Conservation (phyloP, 2,329 filamentous ascomycete genomes). For the Acarospora socialis region DNA sequence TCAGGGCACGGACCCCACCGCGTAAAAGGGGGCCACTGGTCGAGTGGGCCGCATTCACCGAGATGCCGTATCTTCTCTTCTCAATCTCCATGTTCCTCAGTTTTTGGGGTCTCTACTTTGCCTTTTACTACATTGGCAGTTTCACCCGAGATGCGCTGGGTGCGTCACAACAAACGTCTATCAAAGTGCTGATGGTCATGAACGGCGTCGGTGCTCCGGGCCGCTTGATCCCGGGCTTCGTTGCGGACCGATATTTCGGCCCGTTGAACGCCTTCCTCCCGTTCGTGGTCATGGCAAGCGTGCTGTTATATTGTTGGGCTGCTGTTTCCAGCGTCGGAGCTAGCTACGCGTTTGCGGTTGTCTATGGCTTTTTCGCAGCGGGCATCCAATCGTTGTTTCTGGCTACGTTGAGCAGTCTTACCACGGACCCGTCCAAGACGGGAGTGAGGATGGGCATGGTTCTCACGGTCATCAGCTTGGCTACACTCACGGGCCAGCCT, state of each 20-base stretch:
- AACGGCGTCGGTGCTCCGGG: conserved; percentile 49
- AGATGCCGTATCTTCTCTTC: conserved; percentile 32
- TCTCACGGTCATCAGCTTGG: conserved; percentile 10
- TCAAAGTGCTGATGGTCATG: conserved; percentile 49
- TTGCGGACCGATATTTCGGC: conserved; percentile 44
- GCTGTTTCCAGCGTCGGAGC: conserved; percentile 35
- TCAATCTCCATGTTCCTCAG: conserved; percentile 29
- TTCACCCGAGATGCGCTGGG: conserved; percentile 27
- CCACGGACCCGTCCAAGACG: conserved; percentile 6
- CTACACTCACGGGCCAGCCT: conserved; percentile 10
- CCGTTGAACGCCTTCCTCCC: conserved; percentile 48
- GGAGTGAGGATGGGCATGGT: conserved; percentile 12
- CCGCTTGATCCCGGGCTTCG: conserved; percentile 41
- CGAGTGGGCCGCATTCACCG: conserved; percentile 38
- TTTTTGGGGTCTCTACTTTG: conserved; percentile 41
- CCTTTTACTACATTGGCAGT: conserved; percentile 34
- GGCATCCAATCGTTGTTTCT: conserved; percentile 11
- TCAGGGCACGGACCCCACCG: conserved; percentile 36
- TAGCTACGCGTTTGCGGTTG: conserved; percentile 47
- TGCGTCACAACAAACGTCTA: conserved; percentile 30
- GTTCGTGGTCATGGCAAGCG: conserved; percentile 26
- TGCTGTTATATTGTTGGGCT: conserved; percentile 43
- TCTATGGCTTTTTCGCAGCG: conserved; percentile 33
- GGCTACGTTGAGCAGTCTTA: conserved; percentile 6
- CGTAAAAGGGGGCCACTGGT: conserved; percentile 37